Conservation (phyloP, 345 rosid genomes). For the Pistacia vera region DNA sequence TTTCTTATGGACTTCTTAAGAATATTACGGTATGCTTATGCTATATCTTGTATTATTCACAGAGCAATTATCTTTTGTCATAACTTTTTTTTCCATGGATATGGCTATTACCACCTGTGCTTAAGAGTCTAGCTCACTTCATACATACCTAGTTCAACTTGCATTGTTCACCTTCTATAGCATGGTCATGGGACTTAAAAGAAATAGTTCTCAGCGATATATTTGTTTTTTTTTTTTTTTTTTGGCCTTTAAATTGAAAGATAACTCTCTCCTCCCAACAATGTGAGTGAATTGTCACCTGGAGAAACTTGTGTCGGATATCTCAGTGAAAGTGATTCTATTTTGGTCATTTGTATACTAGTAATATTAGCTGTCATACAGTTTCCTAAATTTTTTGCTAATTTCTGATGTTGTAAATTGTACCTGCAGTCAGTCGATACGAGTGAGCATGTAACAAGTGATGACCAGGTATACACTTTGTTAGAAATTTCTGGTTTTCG, state of each 20-base stretch:
- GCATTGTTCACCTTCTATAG: not conserved
- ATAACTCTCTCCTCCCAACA: not conserved
- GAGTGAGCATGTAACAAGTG: conserved; percentile 82
- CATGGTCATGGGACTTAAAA: not conserved
- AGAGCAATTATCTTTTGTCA: not conserved
- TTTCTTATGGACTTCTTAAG: conserved; percentile 63
- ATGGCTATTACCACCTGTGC: not conserved
- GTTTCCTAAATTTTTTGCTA: conserved; percentile 1
- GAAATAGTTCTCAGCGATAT: not conserved
- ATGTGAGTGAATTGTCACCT: not conserved
- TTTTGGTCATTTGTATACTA: not conserved
- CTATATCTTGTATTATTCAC: not conserved
- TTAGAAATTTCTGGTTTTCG: not conserved
- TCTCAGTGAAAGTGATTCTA: not conserved
- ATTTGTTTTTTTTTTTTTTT: not conserved
- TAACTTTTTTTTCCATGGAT: not conserved
- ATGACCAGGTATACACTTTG: conserved; percentile 62
- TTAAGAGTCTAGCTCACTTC: not conserved
- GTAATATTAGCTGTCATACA: not conserved
- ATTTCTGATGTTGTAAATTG: conserved; percentile 8
- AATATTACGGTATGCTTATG: conserved; percentile 69
- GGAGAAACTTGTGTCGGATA: not conserved
- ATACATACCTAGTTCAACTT: not conserved
- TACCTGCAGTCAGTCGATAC: conserved; percentile 69
- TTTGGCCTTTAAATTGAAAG: not conserved